phyloP scores from a whole-genome alignment of 805 yeast genomes.

The Torulaspora gathmanii region DNA sequence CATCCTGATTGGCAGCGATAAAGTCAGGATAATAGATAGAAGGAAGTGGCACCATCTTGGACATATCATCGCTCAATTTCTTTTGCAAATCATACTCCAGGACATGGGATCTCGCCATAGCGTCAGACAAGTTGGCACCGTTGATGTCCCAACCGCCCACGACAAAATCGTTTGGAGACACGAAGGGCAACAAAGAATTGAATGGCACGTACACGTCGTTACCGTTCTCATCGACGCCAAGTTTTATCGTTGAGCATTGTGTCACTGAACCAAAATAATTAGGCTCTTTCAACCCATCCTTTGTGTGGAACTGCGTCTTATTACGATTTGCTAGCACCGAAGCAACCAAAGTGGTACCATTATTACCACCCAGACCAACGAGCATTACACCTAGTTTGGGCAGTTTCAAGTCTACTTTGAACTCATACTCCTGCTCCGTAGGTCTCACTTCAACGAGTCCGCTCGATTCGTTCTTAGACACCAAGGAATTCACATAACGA shows the following conservation, averaged over 20 bases:
- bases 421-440: slow-evolving; percentile 66
- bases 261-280: slow-evolving; percentile 94
- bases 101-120: slow-evolving; percentile 82
- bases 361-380: slow-evolving; percentile 95
- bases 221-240: slow-evolving; percentile 79
- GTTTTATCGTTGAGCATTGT: slow-evolving; percentile 82
- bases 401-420: slow-evolving; percentile 73
- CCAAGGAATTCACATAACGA: slow-evolving; percentile 67
- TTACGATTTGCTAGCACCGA: slow-evolving; percentile 82
- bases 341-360: slow-evolving; percentile 87
- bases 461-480: slow-evolving; percentile 43
- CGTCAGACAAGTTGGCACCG: slow-evolving; percentile 61
- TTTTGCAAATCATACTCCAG: slow-evolving; percentile 80
- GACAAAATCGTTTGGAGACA: slow-evolving; percentile 83
- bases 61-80: slow-evolving; percentile 61
- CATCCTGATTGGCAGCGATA: slow-evolving; percentile 91
- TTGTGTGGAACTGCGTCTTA: slow-evolving; percentile 71
- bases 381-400: slow-evolving; percentile 86
- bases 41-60: slow-evolving; percentile 62
- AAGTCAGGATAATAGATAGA: slow-evolving; percentile 94
- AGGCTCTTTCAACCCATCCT: slow-evolving; percentile 66
- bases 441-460: slow-evolving; percentile 67
- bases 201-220: slow-evolving; percentile 90
- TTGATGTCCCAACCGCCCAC: slow-evolving; percentile 95
- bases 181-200: slow-evolving; percentile 82